Evolutionary conservation across 1,284 basidiomycete species (phyloP), one percentile per base, ranked within the genome.

Genomic region (Bondarzewia mesenterica): DNA sequence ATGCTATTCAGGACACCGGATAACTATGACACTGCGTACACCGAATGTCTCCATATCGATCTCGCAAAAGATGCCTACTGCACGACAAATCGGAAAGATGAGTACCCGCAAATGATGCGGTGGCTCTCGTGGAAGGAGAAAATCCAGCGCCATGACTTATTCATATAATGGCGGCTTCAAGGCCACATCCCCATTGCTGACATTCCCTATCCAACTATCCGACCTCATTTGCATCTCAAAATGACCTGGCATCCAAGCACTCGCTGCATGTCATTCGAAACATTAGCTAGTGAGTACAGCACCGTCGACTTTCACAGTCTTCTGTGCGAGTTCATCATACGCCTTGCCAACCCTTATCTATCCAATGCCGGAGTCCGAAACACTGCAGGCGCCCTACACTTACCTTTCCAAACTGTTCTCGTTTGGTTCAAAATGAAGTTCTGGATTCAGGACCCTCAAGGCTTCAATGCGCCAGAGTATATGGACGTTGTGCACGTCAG

Each of bases 91-190:
- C 56, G 54, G 15, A 62, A 63, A 32, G 60, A 69, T 16, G 61
- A 67, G 40, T 58, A 61, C 23, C 20, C 53, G 1, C 67, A 69
- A 39, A 71, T 71, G 69, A 64, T 62, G 0, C 8, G 37, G 0
- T 71, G 69, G 68, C 55, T 70, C 0, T 54, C 63, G 27, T 45
- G 55, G 32, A 5, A 20, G 4, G 39, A 47, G n/a, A 39, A 39
- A 20, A 39, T 39, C n/a, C 37, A 39, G 7, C 15, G 14, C 7
- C 37, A 39, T 16, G 7, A 7, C 6, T 16, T 39, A 8, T 39
- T 39, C 16, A 16, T 39, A 7, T 7, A 39, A 6, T 39, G 37
- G 37, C 37, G 37, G 10, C n/a, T 16, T 3, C 29, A 32, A 32
- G 3, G 29, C 3, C 29, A 32, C 2, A 44, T 12, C 29, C 7